A percentile compares a stretch with the other conserved stretches of the same genome.
These are phyloP conservation scores for Calonectria multiphialidica DNA, from an alignment of 2,329 filamentous ascomycete species.

Conservation along the genomic window DNA sequence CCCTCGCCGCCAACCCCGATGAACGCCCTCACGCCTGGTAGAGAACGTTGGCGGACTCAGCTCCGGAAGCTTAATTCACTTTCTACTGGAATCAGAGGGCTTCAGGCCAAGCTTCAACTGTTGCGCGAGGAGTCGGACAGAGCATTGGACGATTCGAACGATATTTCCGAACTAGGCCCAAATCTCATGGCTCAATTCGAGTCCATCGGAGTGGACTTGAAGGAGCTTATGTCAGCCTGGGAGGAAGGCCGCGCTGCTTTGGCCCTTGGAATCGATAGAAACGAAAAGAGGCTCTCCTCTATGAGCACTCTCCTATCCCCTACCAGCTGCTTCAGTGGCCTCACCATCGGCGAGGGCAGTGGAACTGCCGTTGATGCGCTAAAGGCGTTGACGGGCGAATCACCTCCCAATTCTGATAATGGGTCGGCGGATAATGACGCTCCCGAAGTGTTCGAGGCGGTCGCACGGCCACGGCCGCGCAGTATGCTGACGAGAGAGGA, in stretches of 20 bases:
- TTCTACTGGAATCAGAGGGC: constrained; percentile 88
- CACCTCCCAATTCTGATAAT: constrained; percentile 64
- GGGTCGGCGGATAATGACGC: constrained; percentile 72
- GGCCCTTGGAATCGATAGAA: constrained; percentile 83
- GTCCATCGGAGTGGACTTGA: constrained; percentile 89
- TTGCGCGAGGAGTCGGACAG: constrained; percentile 90
- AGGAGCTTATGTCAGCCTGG: constrained; percentile 85
- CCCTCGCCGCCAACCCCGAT: constrained; percentile 68
- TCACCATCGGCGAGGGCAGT: constrained; percentile 71
- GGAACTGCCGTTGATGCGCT: constrained; percentile 71
- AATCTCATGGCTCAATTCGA: constrained; percentile 92
- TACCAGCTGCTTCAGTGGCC: constrained; percentile 73
- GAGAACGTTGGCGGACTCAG: constrained; percentile 87
- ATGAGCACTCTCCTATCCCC: constrained; percentile 72
- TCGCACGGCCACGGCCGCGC: constrained; percentile 78
- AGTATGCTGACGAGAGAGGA: constrained; percentile 86
- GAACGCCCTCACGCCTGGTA: constrained; percentile 75
- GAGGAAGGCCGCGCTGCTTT: constrained; percentile 88
- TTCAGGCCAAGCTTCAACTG: constrained; percentile 95
- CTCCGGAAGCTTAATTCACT: constrained; percentile 89
- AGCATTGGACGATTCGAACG: constrained; percentile 78
- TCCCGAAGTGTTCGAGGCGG: constrained; percentile 90
- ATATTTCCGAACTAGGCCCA: constrained; percentile 81
- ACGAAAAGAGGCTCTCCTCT: constrained; percentile 77
- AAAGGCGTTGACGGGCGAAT: constrained; percentile 81